Percentiles rank a stretch among this genome's conserved stretches.
Evolutionary conservation across 176 grass and related monocot genomes (phyloP).

Genomic region (Cenchrus purpureus): DNA sequence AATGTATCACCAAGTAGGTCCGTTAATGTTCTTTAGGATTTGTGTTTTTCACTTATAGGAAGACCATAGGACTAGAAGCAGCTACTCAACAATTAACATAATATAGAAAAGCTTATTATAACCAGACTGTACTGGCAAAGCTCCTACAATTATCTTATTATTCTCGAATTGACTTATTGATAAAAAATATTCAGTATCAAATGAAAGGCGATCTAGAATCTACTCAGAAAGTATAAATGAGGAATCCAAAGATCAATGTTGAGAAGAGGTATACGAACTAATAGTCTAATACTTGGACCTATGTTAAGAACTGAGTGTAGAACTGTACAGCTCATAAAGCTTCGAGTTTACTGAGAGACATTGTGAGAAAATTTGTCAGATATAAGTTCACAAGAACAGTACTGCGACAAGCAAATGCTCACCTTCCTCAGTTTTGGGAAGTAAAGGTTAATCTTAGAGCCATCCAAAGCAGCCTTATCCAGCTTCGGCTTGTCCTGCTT

Average conservation of each 20-base stretch:
- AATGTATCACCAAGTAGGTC: background rate
- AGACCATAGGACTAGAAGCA: background rate
- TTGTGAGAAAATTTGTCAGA: background rate
- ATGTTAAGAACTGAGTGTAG: background rate
- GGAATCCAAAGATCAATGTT: background rate
- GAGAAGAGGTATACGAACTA: background rate
- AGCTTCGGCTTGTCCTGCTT: slow-evolving; percentile 38
- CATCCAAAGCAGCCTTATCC: slow-evolving; percentile 43
- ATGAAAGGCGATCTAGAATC: no score
- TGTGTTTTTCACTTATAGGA: background rate
- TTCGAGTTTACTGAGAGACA: background rate
- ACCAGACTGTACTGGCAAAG: no score
- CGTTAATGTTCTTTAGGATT: no score
- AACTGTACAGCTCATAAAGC: background rate
- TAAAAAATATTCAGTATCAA: no score
- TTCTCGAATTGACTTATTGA: no score
- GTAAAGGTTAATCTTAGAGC: slow-evolving; percentile 71
- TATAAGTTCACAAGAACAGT: background rate
- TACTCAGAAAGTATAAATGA: background rate
- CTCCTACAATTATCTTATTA: no score
- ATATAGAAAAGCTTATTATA: background rate
- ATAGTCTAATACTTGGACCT: background rate
- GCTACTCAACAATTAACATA: slow-evolving; percentile 1
- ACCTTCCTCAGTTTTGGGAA: slow-evolving; percentile 89
- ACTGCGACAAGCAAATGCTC: background rate